A percentile compares a stretch with the other conserved stretches of the same genome.
Conservation (phyloP, 1,139 yeast genomes). For the Chernovozyma aurita region DNA sequence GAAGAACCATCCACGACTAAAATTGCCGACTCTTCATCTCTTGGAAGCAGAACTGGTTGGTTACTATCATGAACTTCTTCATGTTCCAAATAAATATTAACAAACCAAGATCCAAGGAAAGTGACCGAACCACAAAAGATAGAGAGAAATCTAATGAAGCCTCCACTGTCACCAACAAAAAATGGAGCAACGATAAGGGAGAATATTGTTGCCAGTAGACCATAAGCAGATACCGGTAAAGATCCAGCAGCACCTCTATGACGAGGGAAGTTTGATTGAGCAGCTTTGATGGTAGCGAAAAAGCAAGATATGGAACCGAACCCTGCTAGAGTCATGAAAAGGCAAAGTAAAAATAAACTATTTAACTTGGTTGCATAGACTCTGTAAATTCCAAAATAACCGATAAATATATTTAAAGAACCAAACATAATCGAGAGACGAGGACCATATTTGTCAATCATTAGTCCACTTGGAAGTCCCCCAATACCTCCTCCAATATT, state of each 20-base stretch:
- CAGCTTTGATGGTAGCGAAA: slow-evolving; percentile 63
- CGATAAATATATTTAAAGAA: slow-evolving; percentile 43
- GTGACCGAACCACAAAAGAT: slow-evolving; percentile 33
- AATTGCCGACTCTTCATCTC: slow-evolving; percentile 3
- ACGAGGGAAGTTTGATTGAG: slow-evolving; percentile 65
- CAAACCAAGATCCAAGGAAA: slow-evolving; percentile 35
- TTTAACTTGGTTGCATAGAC: slow-evolving; percentile 22
- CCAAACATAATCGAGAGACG: slow-evolving; percentile 50
- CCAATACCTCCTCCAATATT: slow-evolving; percentile 64
- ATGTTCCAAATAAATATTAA: slow-evolving; percentile 26
- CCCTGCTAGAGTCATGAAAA: slow-evolving; percentile 47
- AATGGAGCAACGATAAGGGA: slow-evolving; percentile 42
- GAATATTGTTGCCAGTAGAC: slow-evolving; percentile 44
- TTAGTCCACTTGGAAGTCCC: slow-evolving; percentile 64
- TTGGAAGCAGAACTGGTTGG: slow-evolving; percentile 3
- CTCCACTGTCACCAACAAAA: slow-evolving; percentile 42
- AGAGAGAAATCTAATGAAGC: slow-evolving; percentile 32
- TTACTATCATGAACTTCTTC: slow-evolving; percentile 9
- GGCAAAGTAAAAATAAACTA: slow-evolving; percentile 27
- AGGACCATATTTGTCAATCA: slow-evolving; percentile 61
- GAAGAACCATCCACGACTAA: background rate
- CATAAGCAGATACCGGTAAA: slow-evolving; percentile 55
- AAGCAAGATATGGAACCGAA: slow-evolving; percentile 63
- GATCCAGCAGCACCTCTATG: slow-evolving; percentile 70
- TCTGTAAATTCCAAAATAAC: slow-evolving; percentile 29